A percentile compares a stretch with the other conserved stretches of the same genome.
These are phyloP conservation scores for Xylaria sp. DNA, from an alignment of 2,329 filamentous ascomycete species.

Conservation along the genomic window DNA sequence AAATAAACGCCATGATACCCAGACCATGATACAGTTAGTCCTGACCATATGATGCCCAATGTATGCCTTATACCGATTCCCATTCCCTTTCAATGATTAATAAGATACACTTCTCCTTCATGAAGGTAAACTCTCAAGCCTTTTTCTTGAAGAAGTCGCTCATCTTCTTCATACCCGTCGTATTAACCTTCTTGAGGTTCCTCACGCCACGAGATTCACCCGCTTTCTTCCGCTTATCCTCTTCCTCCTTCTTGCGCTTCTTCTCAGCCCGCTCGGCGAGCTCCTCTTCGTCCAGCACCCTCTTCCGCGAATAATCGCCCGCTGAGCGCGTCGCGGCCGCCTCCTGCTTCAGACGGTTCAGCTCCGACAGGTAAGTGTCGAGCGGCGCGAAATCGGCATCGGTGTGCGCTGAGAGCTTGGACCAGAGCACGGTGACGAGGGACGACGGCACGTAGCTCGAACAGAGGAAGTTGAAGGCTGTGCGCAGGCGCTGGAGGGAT, in stretches of 20 bases:
- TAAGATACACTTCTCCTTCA: slow-evolving; percentile 12
- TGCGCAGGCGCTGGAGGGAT: slow-evolving; percentile 71
- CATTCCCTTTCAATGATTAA: slow-evolving; percentile 11
- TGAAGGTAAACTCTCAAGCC: slow-evolving; percentile 37
- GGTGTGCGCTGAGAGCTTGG: slow-evolving; percentile 51
- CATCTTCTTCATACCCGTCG: slow-evolving; percentile 95
- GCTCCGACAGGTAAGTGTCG: slow-evolving; percentile 72
- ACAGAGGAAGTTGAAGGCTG: slow-evolving; percentile 73
- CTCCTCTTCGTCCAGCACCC: slow-evolving; percentile 73
- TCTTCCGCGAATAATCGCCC: slow-evolving; percentile 77
- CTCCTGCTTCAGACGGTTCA: slow-evolving; percentile 76
- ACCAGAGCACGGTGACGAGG: slow-evolving; percentile 57
- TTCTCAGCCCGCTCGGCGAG: slow-evolving; percentile 77
- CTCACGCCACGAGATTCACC: slow-evolving; percentile 79
- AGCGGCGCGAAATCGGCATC: slow-evolving; percentile 75
- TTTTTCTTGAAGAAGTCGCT: slow-evolving; percentile 91
- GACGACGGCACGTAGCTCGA: slow-evolving; percentile 67
- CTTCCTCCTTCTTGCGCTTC: slow-evolving; percentile 86
- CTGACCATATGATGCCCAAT: slow-evolving; percentile 12
- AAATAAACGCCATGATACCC: slow-evolving; percentile 29
- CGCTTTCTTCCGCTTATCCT: slow-evolving; percentile 85
- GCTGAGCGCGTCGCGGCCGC: slow-evolving; percentile 75
- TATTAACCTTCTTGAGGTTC: slow-evolving; percentile 89
- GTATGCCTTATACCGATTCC: not conserved
- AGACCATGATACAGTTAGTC: slow-evolving; percentile 8